Percentiles rank a stretch among this genome's conserved stretches.
Evolutionary conservation across 768 basidiomycete genomes (phyloP).

Genomic region (Tricholoma saponaceum): DNA sequence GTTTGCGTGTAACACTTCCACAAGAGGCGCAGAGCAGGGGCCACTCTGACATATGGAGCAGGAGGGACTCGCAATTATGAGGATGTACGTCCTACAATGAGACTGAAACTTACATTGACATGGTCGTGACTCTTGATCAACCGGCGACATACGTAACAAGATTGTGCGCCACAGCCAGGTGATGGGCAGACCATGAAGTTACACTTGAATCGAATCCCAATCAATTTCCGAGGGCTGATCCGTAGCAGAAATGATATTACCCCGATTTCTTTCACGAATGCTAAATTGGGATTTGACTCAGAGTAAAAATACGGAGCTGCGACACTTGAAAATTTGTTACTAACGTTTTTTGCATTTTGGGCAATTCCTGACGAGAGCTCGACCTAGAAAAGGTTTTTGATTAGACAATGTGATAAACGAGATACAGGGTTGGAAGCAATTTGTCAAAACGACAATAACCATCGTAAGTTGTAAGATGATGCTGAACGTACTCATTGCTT

Average conservation of each 20-base stretch:
- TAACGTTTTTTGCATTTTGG: slow-evolving; percentile 81
- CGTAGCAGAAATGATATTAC: slow-evolving; percentile 38
- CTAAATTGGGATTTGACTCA: slow-evolving; percentile 29
- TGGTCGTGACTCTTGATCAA: slow-evolving; percentile 75
- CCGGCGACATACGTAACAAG: slow-evolving; percentile 82
- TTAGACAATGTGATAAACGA: not conserved
- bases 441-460: too few relatives aligned
- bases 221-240: slow-evolving; percentile 21
- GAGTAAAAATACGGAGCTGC: not conserved
- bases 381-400: slow-evolving; percentile 36
- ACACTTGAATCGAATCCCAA: slow-evolving; percentile 37
- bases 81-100: not conserved
- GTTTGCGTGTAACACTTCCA: not conserved
- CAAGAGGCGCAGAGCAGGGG: not conserved
- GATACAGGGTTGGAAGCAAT: too few relatives aligned
- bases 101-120: slow-evolving; percentile 42
- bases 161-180: slow-evolving; percentile 57
- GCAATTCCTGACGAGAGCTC: slow-evolving; percentile 83
- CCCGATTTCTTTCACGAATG: slow-evolving; percentile 76
- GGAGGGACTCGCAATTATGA: not conserved
- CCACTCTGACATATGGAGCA: not conserved
- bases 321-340: not conserved
- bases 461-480: too few relatives aligned
- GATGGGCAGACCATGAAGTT: slow-evolving; percentile 85
- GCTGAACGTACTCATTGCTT: slow-evolving; percentile 77